Percentiles rank a stretch among this genome's conserved stretches.
phyloP scores from a whole-genome alignment of 208 protist species.

The Trichomonas gallinae region DNA sequence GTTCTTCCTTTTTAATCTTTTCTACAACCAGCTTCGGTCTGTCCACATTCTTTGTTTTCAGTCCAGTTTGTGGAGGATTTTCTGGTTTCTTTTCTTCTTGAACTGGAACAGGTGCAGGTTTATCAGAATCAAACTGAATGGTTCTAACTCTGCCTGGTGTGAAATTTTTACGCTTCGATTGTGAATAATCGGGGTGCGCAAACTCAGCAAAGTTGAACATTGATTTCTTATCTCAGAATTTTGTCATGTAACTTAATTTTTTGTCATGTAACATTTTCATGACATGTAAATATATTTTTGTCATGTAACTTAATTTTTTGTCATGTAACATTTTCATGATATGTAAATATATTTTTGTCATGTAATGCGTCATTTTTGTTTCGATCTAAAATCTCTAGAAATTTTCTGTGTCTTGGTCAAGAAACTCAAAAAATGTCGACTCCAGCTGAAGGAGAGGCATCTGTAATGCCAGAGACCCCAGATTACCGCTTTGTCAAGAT shows the following conservation, averaged over 20 bases:
- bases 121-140: not conserved
- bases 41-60: not conserved
- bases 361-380: no score
- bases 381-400: no score
- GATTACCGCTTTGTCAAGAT: not conserved
- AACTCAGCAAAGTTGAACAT: not conserved
- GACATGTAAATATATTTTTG: no score
- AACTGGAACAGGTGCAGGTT: not conserved
- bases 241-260: no score
- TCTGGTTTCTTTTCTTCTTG: not conserved
- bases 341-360: no score
- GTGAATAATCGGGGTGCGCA: not conserved
- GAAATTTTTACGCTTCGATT: not conserved
- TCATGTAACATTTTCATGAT: no score
- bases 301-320: no score
- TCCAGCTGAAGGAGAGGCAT: not conserved
- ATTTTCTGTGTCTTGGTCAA: no score
- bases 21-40: not conserved
- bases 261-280: no score
- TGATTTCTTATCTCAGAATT: not conserved
- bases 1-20: not conserved
- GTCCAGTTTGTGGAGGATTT: not conserved
- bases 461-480: not conserved
- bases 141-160: not conserved
- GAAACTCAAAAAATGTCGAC: no score